Evolutionary conservation across 345 rosid genomes (phyloP).

Genomic region (Eutrema japonicum): DNA sequence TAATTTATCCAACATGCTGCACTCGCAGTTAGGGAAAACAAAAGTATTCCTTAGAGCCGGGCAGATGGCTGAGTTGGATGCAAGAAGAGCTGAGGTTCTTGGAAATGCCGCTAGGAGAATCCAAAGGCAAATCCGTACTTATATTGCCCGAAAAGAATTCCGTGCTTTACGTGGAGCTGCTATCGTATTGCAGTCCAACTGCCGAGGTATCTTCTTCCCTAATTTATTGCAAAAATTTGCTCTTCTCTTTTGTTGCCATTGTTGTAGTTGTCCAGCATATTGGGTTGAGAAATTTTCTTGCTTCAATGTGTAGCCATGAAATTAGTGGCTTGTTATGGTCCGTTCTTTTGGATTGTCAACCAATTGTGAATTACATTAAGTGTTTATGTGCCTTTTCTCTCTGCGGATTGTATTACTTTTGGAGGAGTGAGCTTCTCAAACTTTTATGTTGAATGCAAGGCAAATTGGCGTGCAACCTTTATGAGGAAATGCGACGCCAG

Average conservation of each 20-base stretch:
- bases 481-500: conserved; percentile 76
- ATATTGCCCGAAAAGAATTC: conserved; percentile 86
- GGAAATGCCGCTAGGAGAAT: conserved; percentile 96
- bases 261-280: conserved; percentile 9
- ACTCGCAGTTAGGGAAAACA: conserved; percentile 81
- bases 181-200: conserved; percentile 72
- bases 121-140: conserved; percentile 86
- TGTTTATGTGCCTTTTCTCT: background rate
- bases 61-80: conserved; percentile 99
- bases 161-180: conserved; percentile 79
- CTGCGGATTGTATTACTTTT: conserved; percentile 5
- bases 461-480: conserved; percentile 79
- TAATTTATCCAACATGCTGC: conserved; percentile 12
- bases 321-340: conserved; percentile 17
- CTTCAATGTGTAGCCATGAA: background rate
- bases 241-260: conserved; percentile 10
- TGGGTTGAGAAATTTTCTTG: conserved; percentile 5
- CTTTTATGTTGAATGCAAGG: conserved; percentile 52
- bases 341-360: background rate
- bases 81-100: conserved; percentile 97
- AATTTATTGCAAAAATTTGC: background rate
- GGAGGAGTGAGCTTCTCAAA: conserved; percentile 35
- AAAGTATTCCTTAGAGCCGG: conserved; percentile 98
- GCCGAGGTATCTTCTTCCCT: conserved; percentile 67
- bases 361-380: conserved; percentile 3